Evolutionary conservation across 2,329 filamentous ascomycete genomes (phyloP), one percentile per base, ranked within the genome.

Genomic region (Oidium heveae): DNA sequence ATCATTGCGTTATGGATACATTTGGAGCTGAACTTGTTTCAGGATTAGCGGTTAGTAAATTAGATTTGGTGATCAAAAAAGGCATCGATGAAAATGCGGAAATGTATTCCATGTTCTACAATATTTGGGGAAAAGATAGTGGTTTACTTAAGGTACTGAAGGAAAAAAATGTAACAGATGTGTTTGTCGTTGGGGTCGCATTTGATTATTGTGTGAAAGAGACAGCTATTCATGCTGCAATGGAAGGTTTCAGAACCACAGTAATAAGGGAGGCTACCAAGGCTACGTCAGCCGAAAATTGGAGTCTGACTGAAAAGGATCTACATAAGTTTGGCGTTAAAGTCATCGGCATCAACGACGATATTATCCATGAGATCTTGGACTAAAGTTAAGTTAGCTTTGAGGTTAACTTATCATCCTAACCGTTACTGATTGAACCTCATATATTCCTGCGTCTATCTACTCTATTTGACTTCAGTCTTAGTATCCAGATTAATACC

Each of bases 21-120:
- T 66, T 71, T 0, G 91, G 91, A 12, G 80, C 84, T 0, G 74
- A 78, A 52, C 71, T 96, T 22, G 72, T 91, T 7, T 74, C 80
- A 0, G 86, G 87, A 64, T 72, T 96, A 1, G 70, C 86, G 52
- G 56, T 64, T 15, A 61, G 63, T 8, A 72, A 71, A 16, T 60
- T 94, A n/a, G 74, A 89, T 60, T 61, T 68, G 37, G 70, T 86
- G 32, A 69, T 95, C 15, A 75, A 84, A 60, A 98, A 98, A 70
- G 91, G 91, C 12, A 75, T 72, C 63, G 74, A 86, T 64, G 66
- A 72, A 47, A 71, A 75, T 47, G 76, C 94, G 1, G 91, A 98
- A 68, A 94, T 95, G 84, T 96, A 95, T 68, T 89, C 83, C 58
- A 87, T 82, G 0, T 96, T 98, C 62, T 81, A 82, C 57, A 84